phyloP scores from a whole-genome alignment of 2,329 filamentous ascomycete genomes.

The Dothideomycetes sp. region DNA sequence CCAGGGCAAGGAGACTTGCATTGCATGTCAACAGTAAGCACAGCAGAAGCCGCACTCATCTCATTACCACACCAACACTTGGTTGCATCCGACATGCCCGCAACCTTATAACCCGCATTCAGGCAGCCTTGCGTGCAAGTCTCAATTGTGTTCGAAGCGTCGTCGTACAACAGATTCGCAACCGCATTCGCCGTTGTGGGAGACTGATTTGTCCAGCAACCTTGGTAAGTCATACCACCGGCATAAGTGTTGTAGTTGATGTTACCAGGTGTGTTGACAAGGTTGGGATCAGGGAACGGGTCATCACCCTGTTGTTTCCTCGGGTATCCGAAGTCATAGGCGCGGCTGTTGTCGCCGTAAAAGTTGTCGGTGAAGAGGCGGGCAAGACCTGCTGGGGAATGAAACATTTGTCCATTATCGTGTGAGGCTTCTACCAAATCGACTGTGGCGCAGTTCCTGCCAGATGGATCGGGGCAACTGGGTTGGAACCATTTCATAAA shows the following conservation, averaged over 20 bases:
- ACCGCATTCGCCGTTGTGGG: slow-evolving; percentile 18
- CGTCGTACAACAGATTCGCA: slow-evolving; percentile 21
- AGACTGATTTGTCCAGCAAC: slow-evolving; percentile 27
- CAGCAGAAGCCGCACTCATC: slow-evolving; percentile 7
- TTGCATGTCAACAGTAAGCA: slow-evolving; percentile 25
- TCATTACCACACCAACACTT: slow-evolving; percentile 12
- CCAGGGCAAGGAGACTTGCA: slow-evolving; percentile 25
- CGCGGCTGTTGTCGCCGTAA: slow-evolving; percentile 25
- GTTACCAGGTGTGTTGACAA: slow-evolving; percentile 17
- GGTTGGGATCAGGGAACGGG: slow-evolving; percentile 26
- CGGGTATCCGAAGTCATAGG: slow-evolving; percentile 31
- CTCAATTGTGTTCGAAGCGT: slow-evolving; percentile 24
- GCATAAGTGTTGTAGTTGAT: slow-evolving; percentile 25
- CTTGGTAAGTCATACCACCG: slow-evolving; percentile 29
- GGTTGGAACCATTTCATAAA: slow-evolving; percentile 30
- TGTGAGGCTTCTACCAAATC: slow-evolving; percentile 29
- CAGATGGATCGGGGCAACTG: slow-evolving; percentile 17
- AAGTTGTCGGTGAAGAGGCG: slow-evolving; percentile 32
- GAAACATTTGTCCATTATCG: slow-evolving; percentile 29
- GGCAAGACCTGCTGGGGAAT: slow-evolving; percentile 25
- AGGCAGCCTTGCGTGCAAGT: slow-evolving; percentile 24
- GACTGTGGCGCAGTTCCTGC: slow-evolving; percentile 26
- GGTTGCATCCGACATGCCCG: slow-evolving; percentile 8
- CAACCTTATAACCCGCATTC: slow-evolving; percentile 18
- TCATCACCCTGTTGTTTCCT: slow-evolving; percentile 26